Base-by-base conservation (phyloP, 192 early-diverging fungal species). In the Diversispora eburnea region DNA sequence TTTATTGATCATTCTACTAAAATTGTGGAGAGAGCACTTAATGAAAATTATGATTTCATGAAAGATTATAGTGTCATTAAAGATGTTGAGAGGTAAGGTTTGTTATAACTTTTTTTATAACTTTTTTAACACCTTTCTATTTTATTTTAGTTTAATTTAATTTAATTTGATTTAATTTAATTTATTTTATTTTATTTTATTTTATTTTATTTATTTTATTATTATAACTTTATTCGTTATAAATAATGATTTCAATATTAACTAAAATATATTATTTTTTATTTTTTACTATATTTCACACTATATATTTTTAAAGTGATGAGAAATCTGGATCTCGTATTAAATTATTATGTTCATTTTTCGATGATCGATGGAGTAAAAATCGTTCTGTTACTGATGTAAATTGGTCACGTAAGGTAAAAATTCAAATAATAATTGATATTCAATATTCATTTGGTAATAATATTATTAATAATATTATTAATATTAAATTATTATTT, bases 361-460 rank as follows among this genome's bases (percentile, higher is more conserved):
- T 83, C 77, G 91, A 92, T 77, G 95, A 98, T 64, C 83, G 87
- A 48, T 92, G 88, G 89, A 85, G 90, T 47, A 93, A 92, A 77
- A 91, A 91, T 73, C 86, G 97, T 39, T 89, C 92, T 0, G 93
- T 99, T n/a, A 96, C 95, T 54, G 95, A 96, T 71, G 80, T 98
- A 19, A 86, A 87, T 47, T 99, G 96, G 95, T 97, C 94, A 19
- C 83, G 81, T 25, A 93, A 91, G 84, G 91, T 92, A 81, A 73
- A 49, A 8, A 70, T 15, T 33, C 25, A 33, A 33, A 33, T 33
- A 33, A 15, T 56, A 20, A 54, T 74, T 43, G 15, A 59, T 17
- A 15, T 69, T 63, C 33, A 67, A 17, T 48, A 39, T 58, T 47
- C 0, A 48, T 43, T 19, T 20, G 15, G 5, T 66, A 15, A 12